Base-by-base conservation (phyloP, 1,139 yeast species). In the Geotrichum armillariae region DNA sequence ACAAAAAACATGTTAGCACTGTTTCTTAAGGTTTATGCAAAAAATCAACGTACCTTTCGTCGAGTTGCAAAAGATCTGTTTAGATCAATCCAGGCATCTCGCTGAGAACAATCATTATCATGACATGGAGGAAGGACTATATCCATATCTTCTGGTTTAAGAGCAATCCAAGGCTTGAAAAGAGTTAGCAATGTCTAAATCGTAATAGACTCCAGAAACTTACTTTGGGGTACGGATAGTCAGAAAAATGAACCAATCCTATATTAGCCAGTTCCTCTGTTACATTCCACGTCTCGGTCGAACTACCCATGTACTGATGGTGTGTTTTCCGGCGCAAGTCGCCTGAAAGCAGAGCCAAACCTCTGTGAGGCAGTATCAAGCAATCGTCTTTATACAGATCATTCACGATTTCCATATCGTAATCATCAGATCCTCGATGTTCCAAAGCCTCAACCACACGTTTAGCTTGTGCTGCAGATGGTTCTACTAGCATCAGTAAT, bases 351-450 rank as follows among this genome's bases (percentile, higher is more conserved):
- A 77, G 71, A 2, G 78, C 79, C 56, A 77, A 76, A 2, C 69
- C 66, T 25, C 69, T 60, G 58, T 76, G 81, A 2, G 80, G 80
- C 33, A 78, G 56, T 1, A 77, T 61, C 1, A 74, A 70, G 11
- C 47, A 40, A 8, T 46, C 45, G 22, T 67, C 54, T 46, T 67
- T 61, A 50, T 72, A 59, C 31, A 64, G 67, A 48, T 67, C 68
- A 62, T 77, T 78, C 40, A 78, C 58, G 3, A 77, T 62, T 47
- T 78, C 82, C 80, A 76, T 76, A 56, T 77, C 81, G 55, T 72
- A 76, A 41, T 77, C 78, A 17, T 63, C 52, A 0, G 47, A 17
- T 9, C 55, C 52, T 34, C 68, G 62, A 42, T 62, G 66, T 37
- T 64, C 48, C 1, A 71, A 61, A 34, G 68, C 66, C n/a, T 64